Evolutionary conservation across 2,329 filamentous ascomycete genomes (phyloP), one percentile per base, ranked within the genome.

Genomic region (Fusarium pseudograminearum): DNA sequence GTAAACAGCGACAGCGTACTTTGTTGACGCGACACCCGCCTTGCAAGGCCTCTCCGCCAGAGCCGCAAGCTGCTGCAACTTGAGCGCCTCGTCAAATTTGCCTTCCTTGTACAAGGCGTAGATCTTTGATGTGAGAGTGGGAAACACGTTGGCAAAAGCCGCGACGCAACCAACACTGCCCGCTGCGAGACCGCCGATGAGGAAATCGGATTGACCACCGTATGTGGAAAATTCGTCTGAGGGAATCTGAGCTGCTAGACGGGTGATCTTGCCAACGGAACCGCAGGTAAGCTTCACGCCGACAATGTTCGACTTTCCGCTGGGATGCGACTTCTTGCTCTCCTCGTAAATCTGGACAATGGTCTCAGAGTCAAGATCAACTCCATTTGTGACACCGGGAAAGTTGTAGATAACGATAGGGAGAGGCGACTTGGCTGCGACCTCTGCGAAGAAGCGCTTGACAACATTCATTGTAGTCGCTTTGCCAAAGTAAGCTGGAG

Each of bases 211-310:
- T 79, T 93, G 91, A 1, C 92, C 92, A 1, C 90, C 91, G 73
- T 88, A 93, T 1, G 89, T 86, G 2, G 90, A 86, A 74, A 94
- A 94, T 16, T 83, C 77, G 1, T 85, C 82, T 0, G 84, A 77
- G 0, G 83, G 76, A 50, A 92, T 78, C 59, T 80, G 76, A 9
- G 81, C 82, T 8, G 79, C 78, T 3, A 93, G 83, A 10, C 91
- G 83, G 3, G 88, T 87, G 61, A 93, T 85, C 78, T 93, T 93
- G 56, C 89, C 90, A 34, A 92, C 90, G 67, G 87, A 89, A 14
- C 90, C 91, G 74, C 91, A 93, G 3, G 90, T 92, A 52, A 92
- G 80, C 80, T 93, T 92, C 33, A 89, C 87, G 41, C 89, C 90
- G 34, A 91, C 87, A 66, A 92, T 90, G 66, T 91, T 91, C 44